Evolutionary conservation across 495 filamentous ascomycete genomes (phyloP).

Genomic region (Xylaria nigripes): DNA sequence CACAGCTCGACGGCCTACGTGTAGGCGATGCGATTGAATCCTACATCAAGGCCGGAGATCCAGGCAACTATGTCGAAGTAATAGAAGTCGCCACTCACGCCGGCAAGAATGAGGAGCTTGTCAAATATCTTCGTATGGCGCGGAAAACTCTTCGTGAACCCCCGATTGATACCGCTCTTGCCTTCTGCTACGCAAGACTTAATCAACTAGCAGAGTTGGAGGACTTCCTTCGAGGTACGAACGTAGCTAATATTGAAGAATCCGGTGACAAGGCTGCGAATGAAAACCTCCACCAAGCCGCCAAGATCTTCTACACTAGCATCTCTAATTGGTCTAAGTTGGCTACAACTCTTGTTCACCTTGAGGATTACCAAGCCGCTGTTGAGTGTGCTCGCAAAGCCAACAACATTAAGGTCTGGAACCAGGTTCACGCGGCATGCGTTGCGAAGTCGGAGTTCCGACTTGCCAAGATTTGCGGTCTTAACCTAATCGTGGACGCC

Average conservation of each 20-base stretch:
- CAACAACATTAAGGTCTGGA: constrained; percentile 99
- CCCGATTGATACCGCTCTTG: constrained; percentile 84
- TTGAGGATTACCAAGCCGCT: constrained; percentile 94
- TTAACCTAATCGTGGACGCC: constrained; percentile 97
- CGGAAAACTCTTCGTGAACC: constrained; percentile 94
- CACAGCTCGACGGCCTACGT: constrained; percentile 91
- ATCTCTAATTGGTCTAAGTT: constrained; percentile 99
- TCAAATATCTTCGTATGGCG: constrained; percentile 96
- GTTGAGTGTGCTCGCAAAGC: constrained; percentile 98
- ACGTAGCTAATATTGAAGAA: constrained; percentile 90
- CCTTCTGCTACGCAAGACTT: constrained; percentile 85
- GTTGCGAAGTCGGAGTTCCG: constrained; percentile 99
- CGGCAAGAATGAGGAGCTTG: constrained; percentile 94
- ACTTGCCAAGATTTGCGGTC: constrained; percentile 96
- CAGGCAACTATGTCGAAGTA: constrained; percentile 88
- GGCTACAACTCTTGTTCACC: constrained; percentile 90
- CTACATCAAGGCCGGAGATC: constrained; percentile 90
- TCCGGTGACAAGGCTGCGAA: constrained; percentile 97
- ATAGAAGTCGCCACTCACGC: constrained; percentile 94
- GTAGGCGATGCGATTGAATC: constrained; percentile 91
- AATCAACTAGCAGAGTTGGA: constrained; percentile 90
- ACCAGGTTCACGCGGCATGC: constrained; percentile 95
- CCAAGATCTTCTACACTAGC: constrained; percentile 97
- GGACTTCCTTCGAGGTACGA: constrained; percentile 89
- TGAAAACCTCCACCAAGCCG: constrained; percentile 89